A percentile compares a stretch with the other conserved stretches of the same genome.
Conservation (phyloP, 2,329 filamentous ascomycete genomes). For the Alternaria longipes region DNA sequence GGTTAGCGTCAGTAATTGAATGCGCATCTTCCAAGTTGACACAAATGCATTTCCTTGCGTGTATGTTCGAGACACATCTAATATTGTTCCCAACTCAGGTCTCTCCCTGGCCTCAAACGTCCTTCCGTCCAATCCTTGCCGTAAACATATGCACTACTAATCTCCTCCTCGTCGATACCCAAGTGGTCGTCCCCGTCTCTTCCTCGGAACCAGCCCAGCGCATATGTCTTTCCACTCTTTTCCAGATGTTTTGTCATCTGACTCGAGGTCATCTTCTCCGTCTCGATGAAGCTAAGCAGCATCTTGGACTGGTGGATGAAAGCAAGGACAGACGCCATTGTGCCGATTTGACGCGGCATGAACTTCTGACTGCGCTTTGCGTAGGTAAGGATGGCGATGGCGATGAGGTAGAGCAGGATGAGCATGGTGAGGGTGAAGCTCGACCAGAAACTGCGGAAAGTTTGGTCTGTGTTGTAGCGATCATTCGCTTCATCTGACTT, state of each 20-base stretch:
- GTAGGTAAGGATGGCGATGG: conserved; percentile 69
- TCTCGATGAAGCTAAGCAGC: conserved; percentile 78
- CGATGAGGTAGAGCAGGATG: conserved; percentile 72
- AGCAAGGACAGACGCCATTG: conserved; percentile 77
- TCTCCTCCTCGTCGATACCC: conserved; percentile 79
- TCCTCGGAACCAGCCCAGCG: conserved; percentile 78
- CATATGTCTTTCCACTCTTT: conserved; percentile 72
- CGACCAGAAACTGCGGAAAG: conserved; percentile 69
- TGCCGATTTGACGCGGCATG: conserved; percentile 79
- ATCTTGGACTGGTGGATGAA: conserved; percentile 85
- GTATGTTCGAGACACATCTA: conserved; percentile 4
- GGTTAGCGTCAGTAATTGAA: background rate
- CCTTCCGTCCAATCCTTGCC: conserved; percentile 56
- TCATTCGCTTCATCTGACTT: conserved; percentile 19
- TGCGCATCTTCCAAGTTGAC: background rate
- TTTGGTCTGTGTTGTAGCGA: conserved; percentile 53
- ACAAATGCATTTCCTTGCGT: background rate
- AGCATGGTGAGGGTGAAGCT: conserved; percentile 69
- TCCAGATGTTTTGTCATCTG: conserved; percentile 71
- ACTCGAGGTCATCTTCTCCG: conserved; percentile 67
- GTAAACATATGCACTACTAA: conserved; percentile 72
- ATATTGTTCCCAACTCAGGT: conserved; percentile 38
- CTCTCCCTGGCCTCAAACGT: conserved; percentile 44
- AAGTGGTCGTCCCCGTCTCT: conserved; percentile 78
- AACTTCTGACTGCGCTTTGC: conserved; percentile 72